Base-by-base conservation (phyloP, 805 yeast genomes). In the Saturnispora quitensis region DNA sequence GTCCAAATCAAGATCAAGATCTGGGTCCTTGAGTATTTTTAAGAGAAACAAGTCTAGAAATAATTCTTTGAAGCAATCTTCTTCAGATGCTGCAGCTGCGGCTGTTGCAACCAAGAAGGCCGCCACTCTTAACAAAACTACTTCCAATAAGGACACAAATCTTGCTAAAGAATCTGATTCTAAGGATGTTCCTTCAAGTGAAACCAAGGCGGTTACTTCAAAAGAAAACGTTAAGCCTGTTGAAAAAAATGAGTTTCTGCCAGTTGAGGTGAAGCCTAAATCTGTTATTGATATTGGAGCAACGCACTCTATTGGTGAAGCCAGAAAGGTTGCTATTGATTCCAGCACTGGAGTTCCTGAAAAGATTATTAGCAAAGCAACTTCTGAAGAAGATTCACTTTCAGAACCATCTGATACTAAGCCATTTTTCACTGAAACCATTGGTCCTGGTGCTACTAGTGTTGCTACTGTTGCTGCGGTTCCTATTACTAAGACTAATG, bases 1-100 rank as follows among this genome's bases (percentile, higher is more conserved):
- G 70, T 74, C 43, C n/a, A 50, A 51, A 71, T 74, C 43, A 76
- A 74, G 45, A 45, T 56, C 62, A 1, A 59, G 60, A 52, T 54
- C 60, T 9, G 55, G 55, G 43, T 57, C 62, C 6, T 40, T 57
- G 9, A 51, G 53, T 9, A 48, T 55, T 9, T 51, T 51, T 34
- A 49, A 43, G 35, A 33, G 45, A 18, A 54, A 38, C 24, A 60
- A 51, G 28, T 60, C 65, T 20, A 58, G 62, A 53, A 55, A 59
- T 5, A 61, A 59, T 46, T 62, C 66, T 10, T 15, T 49, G 2
- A 53, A 35, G 33, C 33, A 33, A 18, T 33, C 47, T 3, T 31
- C 53, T 35, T 52, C 47, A 50, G 54, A 52, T 42, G 22, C 56
- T 17, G 52, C 51, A 46, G 44, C 45, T 6, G 53, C 51, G 42